Evolutionary conservation across 805 yeast genomes (phyloP), one percentile per base, ranked within the genome.

Genomic region (Spathaspora passalidarum): DNA sequence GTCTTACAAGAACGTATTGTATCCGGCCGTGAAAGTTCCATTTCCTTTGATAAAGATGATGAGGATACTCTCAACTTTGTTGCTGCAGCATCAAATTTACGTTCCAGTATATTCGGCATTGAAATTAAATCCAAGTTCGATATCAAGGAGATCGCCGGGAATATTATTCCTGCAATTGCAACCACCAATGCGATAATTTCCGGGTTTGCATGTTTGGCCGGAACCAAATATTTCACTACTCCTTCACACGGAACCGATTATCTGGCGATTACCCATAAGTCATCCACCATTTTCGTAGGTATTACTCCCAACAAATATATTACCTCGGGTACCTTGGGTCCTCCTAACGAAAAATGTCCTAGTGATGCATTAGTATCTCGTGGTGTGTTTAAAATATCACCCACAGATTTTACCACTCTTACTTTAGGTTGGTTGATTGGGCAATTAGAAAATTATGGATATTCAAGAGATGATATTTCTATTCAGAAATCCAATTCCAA

Each of bases 131-230:
- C 94, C 2, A 84, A 87, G 49, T 94, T 95, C 60, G 96, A 89
- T 49, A 80, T 87, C 50, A 94, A 94, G 62, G 95, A 87, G 57
- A 90, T 92, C 52, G 99, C 99, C 0, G 99, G 99, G 5, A 94
- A 92, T 63, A 94, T 94, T 56, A 94, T 94, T 35, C 99, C 99
- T 0, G 99, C 99, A 0, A 91, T 95, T 55, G 98, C 99, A 5
- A 94, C 99, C 1, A 92, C 97, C 3, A 94, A 94, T 63, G 98
- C 99, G 1, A 84, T 94, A 11, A 84, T 94, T 55, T 90, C 97
- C 0, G 99, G 99, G 0, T 78, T 89, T 53, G 85, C 94, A 13
- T 83, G 90, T 2, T 61, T 92, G 34, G 80, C 84, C 32, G 86
- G 96, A 0, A 66, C 90, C 40, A 78, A 61, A 62, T 80, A 44